Conservation (phyloP, 2,329 filamentous ascomycete genomes). For the Triangularia verruculosa region DNA sequence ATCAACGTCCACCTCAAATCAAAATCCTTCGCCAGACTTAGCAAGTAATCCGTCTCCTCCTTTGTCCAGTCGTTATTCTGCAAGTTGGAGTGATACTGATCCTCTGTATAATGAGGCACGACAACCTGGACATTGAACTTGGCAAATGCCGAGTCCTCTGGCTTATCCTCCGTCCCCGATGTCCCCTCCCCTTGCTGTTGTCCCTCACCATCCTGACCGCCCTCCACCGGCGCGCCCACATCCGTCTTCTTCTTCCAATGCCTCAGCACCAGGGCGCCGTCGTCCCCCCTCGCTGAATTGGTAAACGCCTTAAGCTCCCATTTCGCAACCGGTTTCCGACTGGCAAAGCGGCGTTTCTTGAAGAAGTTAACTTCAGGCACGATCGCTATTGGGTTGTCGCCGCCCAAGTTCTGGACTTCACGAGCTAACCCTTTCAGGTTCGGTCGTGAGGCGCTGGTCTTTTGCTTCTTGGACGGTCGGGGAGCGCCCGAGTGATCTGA, state of each 20-base stretch:
- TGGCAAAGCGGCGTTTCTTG: slow-evolving; percentile 56
- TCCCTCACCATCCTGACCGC: slow-evolving; percentile 31
- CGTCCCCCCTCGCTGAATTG: slow-evolving; percentile 69
- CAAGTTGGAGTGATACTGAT: slow-evolving; percentile 77
- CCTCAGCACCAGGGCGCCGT: slow-evolving; percentile 63
- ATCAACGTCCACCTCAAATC: slow-evolving; percentile 90
- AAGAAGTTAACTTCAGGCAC: slow-evolving; percentile 58
- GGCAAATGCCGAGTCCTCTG: slow-evolving; percentile 66
- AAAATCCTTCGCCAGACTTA: slow-evolving; percentile 70
- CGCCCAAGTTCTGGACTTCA: slow-evolving; percentile 63
- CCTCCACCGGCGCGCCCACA: slow-evolving; percentile 36
- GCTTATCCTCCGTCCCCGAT: slow-evolving; percentile 26
- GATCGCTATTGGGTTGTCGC: slow-evolving; percentile 65
- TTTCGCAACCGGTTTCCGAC: slow-evolving; percentile 52
- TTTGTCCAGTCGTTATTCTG: slow-evolving; percentile 78
- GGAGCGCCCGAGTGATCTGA: slow-evolving; percentile 50
- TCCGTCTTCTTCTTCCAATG: slow-evolving; percentile 75
- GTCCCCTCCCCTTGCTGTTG: slow-evolving; percentile 32
- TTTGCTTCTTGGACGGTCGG: slow-evolving; percentile 72
- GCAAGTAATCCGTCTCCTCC: slow-evolving; percentile 90
- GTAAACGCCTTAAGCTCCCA: slow-evolving; percentile 71
- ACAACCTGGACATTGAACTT: slow-evolving; percentile 84
- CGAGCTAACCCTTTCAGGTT: slow-evolving; percentile 63
- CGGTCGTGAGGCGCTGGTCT: slow-evolving; percentile 57
- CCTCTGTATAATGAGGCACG: slow-evolving; percentile 78